Evolutionary conservation across 208 protist genomes (phyloP).

Genomic region (Leishmania martiniquensis): DNA sequence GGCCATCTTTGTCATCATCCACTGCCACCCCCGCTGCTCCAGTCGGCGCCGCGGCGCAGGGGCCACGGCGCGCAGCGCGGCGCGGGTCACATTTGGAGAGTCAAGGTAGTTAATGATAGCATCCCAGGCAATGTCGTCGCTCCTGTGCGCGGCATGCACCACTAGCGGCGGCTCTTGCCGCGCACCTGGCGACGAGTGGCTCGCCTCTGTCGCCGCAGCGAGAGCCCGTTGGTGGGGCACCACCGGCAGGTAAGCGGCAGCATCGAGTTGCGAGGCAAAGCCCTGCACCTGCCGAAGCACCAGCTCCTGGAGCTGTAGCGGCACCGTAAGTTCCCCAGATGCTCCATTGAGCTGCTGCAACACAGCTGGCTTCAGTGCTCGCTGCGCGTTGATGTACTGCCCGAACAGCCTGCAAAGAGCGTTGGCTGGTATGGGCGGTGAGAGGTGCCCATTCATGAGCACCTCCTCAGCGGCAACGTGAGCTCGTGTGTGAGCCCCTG

Average conservation of each 20-base stretch:
- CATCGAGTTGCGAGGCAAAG: constrained; percentile 19
- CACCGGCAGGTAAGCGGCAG: background rate
- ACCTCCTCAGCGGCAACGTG: background rate
- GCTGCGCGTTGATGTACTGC: constrained; percentile 27
- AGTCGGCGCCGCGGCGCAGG: constrained; percentile 18
- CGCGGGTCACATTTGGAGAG: background rate
- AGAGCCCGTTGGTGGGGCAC: background rate
- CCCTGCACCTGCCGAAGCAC: constrained; percentile 23
- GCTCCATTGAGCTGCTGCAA: constrained; percentile 5
- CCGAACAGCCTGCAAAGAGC: constrained; percentile 10
- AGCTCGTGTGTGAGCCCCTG: background rate
- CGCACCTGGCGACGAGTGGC: background rate
- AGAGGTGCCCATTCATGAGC: background rate
- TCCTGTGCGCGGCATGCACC: background rate
- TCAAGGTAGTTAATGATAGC: constrained; percentile 11
- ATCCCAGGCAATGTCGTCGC: constrained; percentile 14
- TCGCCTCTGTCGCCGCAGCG: background rate
- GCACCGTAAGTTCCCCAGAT: background rate
- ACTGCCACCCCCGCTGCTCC: constrained; percentile 27
- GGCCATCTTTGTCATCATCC: constrained; percentile 16
- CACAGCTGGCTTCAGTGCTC: constrained; percentile 6
- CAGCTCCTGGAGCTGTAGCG: constrained; percentile 18
- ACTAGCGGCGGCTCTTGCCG: background rate
- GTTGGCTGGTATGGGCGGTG: background rate
- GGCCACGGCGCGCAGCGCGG: constrained; percentile 21